phyloP scores from a whole-genome alignment of 148 eudicot species.

The Amaranthus palmeri region DNA sequence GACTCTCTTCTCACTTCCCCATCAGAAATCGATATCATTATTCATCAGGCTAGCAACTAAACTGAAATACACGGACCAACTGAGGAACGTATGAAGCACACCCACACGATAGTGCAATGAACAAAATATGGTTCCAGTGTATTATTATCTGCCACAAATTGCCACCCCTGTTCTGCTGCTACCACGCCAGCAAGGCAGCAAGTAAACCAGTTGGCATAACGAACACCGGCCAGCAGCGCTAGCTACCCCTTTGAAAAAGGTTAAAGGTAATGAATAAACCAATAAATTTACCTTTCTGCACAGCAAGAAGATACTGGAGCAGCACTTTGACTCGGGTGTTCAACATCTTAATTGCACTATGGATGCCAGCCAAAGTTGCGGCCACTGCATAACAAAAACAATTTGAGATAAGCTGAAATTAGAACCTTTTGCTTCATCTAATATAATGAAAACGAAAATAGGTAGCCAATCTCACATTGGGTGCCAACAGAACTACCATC shows the following conservation, averaged over 20 bases:
- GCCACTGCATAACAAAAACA: conserved; percentile 58
- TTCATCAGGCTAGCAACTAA: background rate
- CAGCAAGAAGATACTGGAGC: conserved; percentile 78
- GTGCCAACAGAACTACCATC: conserved; percentile 99
- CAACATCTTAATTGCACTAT: conserved; percentile 97
- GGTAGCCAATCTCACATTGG: conserved; percentile 51
- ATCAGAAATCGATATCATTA: background rate
- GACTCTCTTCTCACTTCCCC: background rate
- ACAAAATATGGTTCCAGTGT: background rate
- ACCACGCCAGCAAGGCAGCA: too few relatives aligned
- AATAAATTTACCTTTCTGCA: conserved; percentile 68
- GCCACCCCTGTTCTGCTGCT: too few relatives aligned
- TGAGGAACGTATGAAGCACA: background rate
- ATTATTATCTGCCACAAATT: background rate
- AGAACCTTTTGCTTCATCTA: background rate
- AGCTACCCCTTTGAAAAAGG: background rate
- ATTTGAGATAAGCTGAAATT: background rate
- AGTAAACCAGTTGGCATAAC: background rate
- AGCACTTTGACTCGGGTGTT: conserved; percentile 86
- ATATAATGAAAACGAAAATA: conserved; percentile 4
- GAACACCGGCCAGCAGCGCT: background rate
- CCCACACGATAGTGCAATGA: background rate
- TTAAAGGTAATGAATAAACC: background rate
- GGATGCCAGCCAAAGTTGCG: conserved; percentile 88
- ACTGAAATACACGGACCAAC: background rate